Evolutionary conservation across 78 protist species (phyloP), one percentile per base, ranked within the genome.

Genomic region (Chrysochromulina tobinii): DNA sequence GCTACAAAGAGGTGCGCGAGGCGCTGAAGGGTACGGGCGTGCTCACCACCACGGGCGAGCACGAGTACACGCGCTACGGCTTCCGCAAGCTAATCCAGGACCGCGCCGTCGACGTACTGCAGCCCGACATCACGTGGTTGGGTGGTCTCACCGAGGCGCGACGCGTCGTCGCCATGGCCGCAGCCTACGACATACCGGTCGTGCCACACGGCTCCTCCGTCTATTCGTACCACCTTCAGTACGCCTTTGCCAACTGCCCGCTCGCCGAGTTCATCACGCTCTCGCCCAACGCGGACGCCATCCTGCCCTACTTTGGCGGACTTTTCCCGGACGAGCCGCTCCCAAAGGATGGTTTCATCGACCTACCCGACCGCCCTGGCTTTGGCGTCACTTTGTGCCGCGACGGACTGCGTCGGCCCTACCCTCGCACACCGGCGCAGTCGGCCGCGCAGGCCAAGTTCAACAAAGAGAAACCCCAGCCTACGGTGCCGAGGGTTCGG

Each of bases 81-180:
- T 94, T 92, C 73, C 72, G 94, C 18, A 54, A 88, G 86, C 94
- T 94, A 12, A 50, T 94, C 66, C 86, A 66, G 23, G 27, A 51
- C 20, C 25, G 57, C 15, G 55, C 87, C 9, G 81, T 50, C 20
- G 95, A 94, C 61, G 75, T 94, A 1, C 94, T 94, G 64, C 95
- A 94, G 67, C 95, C 95, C 21, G 95, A 94, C 68, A 81, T 94
- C 81, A 94, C 92, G 17, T 94, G 95, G 95, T 1, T 90, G 61
- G 93, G 94, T 0, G 91, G 94, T 14, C 3, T 90, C 55, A 93
- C 92, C 18, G 92, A 88, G 75, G 91, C 90, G n/a, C 64, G 64
- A 0, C 12, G 64, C 6, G 59, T 93, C 21, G 87, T 90, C 21
- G 88, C 94, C 27, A 75, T 92, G 89, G 95, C 95, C 1, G 38